Base-by-base conservation (phyloP, 2,329 filamentous ascomycete species). In the Clonostachys chloroleuca region DNA sequence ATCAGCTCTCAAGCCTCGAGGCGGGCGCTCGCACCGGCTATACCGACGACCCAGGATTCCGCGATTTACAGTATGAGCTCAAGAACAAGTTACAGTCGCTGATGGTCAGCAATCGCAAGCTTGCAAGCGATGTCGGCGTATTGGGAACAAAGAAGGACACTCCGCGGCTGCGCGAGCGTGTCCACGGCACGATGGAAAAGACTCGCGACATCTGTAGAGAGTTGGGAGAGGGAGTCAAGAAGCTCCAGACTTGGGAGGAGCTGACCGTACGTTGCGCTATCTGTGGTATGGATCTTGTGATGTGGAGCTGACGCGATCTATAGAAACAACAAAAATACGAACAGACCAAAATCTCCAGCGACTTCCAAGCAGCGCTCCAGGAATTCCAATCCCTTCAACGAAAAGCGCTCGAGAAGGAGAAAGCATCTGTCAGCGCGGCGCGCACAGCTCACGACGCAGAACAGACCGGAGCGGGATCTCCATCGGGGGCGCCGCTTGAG, bases 291-390 rank as follows among this genome's bases (percentile, higher is more conserved):
- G 34, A 18, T 33, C 17, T 20, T 8, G 12, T 4, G 12, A n/a
- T 34, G 20, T 13, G 20, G 10, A 12, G 20, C 44, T 42, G 34
- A 42, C 12, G 17, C 40, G 39, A 34, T 34, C 24, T 47, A 46
- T 50, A 96, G 90, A 89, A 92, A 51, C 88, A 90, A 47, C 94
- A 99, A 74, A 95, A 92, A 68, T 97, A 95, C 74, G 94, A 91
- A 18, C 92, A 96, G 61, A 89, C 92, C 57, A 97, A 97, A 66
- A 80, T 99, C 34, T 92, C 90, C 52, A 88, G 89, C 61, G 92
- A 97, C 65, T 96, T 97, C 74, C 88, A 92, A 62, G 81, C 88
- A 35, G 88, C 89, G 43, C 81, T 97, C 49, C 83, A 86, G 56
- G 92, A 96, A 59, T 99, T 99, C 69, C 92, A 97, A 70, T 78